Conservation (phyloP, 2,329 filamentous ascomycete species). For the Epichloe brachyelytri region DNA sequence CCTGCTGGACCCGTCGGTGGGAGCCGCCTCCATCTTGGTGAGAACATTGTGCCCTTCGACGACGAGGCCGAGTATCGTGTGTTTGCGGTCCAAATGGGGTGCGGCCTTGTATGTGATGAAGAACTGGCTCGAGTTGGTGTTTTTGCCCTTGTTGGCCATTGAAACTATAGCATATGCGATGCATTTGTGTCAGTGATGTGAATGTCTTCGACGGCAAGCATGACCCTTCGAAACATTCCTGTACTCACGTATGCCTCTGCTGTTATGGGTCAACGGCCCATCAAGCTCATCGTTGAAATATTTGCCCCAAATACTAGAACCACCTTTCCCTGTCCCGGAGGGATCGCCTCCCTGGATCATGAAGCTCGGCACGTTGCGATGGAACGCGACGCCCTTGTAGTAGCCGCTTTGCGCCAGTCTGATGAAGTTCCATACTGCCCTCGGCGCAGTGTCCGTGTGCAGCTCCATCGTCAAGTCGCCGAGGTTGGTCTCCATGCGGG, state of each 20-base stretch:
- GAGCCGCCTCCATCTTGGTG: conserved; percentile 61
- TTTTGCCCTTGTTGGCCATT: conserved; percentile 98
- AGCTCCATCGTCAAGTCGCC: conserved; percentile 82
- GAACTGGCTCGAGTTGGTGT: conserved; percentile 90
- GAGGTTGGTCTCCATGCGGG: conserved; percentile 72
- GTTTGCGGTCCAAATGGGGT: conserved; percentile 83
- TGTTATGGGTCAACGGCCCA: conserved; percentile 72
- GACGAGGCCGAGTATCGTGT: conserved; percentile 88
- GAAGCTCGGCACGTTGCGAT: conserved; percentile 88
- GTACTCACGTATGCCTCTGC: conserved; percentile 48
- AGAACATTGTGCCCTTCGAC: conserved; percentile 65
- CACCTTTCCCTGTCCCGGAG: conserved; percentile 82
- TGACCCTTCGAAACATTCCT: neutral
- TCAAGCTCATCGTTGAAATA: conserved; percentile 92
- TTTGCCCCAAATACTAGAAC: conserved; percentile 83
- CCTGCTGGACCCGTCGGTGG: conserved; percentile 61
- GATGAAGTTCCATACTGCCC: conserved; percentile 95
- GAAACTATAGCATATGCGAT: conserved; percentile 28
- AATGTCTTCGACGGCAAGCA: neutral
- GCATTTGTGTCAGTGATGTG: neutral
- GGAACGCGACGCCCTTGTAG: conserved; percentile 73
- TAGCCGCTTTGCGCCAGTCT: conserved; percentile 79
- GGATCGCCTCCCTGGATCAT: conserved; percentile 98
- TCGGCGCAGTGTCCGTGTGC: conserved; percentile 80
- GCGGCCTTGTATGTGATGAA: conserved; percentile 83